These are phyloP conservation scores for Rhododendron kiyosumense DNA, from an alignment of 148 eudicot genomes.

Conservation along the genomic window DNA sequence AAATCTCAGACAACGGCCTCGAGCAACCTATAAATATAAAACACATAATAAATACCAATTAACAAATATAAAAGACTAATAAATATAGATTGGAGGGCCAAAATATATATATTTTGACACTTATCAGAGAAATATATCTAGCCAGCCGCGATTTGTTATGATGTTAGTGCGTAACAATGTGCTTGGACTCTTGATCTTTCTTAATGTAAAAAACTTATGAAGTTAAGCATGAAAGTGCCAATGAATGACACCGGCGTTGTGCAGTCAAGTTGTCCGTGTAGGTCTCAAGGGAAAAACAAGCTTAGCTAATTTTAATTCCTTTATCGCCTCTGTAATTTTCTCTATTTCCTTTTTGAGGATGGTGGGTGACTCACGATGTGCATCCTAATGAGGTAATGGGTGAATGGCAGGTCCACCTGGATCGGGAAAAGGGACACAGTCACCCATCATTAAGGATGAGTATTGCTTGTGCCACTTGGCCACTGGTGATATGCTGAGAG, in stretches of 20 bases:
- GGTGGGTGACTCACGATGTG: not conserved
- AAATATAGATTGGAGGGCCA: not conserved
- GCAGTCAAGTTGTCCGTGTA: not conserved
- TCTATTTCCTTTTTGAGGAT: not conserved
- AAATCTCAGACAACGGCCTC: too few relatives aligned
- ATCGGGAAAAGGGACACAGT: constrained; percentile 97
- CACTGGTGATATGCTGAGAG: constrained; percentile 97
- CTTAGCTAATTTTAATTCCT: not conserved
- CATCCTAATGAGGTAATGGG: not conserved
- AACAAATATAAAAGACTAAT: too few relatives aligned
- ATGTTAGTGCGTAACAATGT: not conserved
- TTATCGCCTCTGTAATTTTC: not conserved
- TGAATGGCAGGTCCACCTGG: constrained; percentile 82
- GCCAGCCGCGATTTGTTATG: not conserved
- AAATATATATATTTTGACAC: too few relatives aligned
- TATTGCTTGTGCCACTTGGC: constrained; percentile 97
- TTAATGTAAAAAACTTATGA: not conserved
- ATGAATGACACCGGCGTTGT: not conserved
- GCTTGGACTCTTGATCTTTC: not conserved
- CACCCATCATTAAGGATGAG: constrained; percentile 91
- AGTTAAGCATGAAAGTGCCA: not conserved
- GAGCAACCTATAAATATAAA: too few relatives aligned
- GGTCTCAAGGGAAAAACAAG: not conserved
- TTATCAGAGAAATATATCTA: not conserved
- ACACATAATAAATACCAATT: too few relatives aligned